A percentile compares a stretch with the other conserved stretches of the same genome.
phyloP scores from a whole-genome alignment of 352 stramenopile species.

The Phytophthora multivora region DNA sequence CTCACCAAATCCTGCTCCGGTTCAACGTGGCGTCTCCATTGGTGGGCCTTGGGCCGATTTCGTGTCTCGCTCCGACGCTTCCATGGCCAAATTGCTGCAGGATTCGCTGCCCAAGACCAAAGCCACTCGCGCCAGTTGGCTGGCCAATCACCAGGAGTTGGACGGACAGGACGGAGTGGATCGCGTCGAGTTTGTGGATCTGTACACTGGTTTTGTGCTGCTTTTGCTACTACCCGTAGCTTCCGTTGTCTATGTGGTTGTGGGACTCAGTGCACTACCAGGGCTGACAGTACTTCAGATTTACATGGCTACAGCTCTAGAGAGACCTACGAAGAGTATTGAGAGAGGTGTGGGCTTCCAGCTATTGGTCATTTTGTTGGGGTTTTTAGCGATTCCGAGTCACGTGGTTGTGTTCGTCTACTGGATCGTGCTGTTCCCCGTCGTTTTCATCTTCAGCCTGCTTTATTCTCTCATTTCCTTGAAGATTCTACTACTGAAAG shows the following conservation, averaged over 20 bases:
- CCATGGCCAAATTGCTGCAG: slow-evolving; percentile 43
- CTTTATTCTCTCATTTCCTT: slow-evolving; percentile 34
- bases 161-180: slow-evolving; percentile 24
- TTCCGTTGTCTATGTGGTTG: slow-evolving; percentile 16
- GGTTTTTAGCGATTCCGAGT: slow-evolving; percentile 25
- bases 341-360: slow-evolving; percentile 15
- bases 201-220: slow-evolving; percentile 30
- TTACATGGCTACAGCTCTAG: slow-evolving; percentile 22
- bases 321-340: slow-evolving; percentile 31
- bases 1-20: not conserved
- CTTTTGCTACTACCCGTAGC: slow-evolving; percentile 23
- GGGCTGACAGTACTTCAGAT: slow-evolving; percentile 12
- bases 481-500: slow-evolving; percentile 31
- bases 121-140: slow-evolving; percentile 33
- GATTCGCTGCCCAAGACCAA: slow-evolving; percentile 40
- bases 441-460: slow-evolving; percentile 28
- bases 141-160: slow-evolving; percentile 35
- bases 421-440: slow-evolving; percentile 29
- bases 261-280: slow-evolving; percentile 25
- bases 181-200: slow-evolving; percentile 29
- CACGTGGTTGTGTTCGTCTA: slow-evolving; percentile 29
- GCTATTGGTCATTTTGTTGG: slow-evolving; percentile 15
- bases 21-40: slow-evolving; percentile 6
- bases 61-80: slow-evolving; percentile 38
- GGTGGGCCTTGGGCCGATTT: slow-evolving; percentile 41